A percentile compares a stretch with the other conserved stretches of the same genome.
Evolutionary conservation across 805 yeast genomes (phyloP).

Genomic region (Saturnispora dispora): DNA sequence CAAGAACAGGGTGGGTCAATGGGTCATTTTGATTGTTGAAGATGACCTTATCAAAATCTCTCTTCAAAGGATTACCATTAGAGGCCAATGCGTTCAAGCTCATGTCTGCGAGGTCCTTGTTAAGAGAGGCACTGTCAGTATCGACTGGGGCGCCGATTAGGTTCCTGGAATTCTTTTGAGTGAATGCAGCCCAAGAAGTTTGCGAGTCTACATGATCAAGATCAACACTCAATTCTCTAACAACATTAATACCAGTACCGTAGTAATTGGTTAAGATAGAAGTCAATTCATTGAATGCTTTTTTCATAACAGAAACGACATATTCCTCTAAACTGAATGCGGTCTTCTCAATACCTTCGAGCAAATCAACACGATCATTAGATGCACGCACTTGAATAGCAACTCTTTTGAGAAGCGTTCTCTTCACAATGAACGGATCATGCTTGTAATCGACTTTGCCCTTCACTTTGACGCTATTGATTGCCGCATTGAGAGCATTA

Average conservation of each 20-base stretch:
- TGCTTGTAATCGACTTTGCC: slow-evolving; percentile 28
- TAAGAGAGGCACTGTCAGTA: slow-evolving; percentile 8
- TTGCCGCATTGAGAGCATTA: slow-evolving; percentile 17
- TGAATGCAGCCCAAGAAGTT: slow-evolving; percentile 39
- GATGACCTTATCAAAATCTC: slow-evolving; percentile 28
- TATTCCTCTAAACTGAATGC: slow-evolving; percentile 36
- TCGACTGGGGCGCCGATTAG: slow-evolving; percentile 23
- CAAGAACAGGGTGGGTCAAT: slow-evolving; percentile 36
- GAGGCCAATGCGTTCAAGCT: slow-evolving; percentile 9
- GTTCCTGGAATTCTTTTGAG: slow-evolving; percentile 22
- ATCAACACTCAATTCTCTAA: slow-evolving; percentile 23
- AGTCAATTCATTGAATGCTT: slow-evolving; percentile 26
- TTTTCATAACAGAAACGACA: slow-evolving; percentile 33
- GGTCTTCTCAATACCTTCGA: slow-evolving; percentile 33
- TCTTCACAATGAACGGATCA: slow-evolving; percentile 40
- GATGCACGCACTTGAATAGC: slow-evolving; percentile 37
- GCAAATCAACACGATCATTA: slow-evolving; percentile 36
- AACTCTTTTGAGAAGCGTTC: slow-evolving; percentile 30
- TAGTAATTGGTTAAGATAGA: slow-evolving; percentile 25
- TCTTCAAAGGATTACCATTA: slow-evolving; percentile 21
- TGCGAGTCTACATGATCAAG: slow-evolving; percentile 30
- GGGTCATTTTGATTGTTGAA: slow-evolving; percentile 34
- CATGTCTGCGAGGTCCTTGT: slow-evolving; percentile 3
- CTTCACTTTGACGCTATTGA: slow-evolving; percentile 11
- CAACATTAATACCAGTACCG: slow-evolving; percentile 23